Conservation (phyloP, 805 yeast species). For the Wickerhamomyces canadensis region DNA sequence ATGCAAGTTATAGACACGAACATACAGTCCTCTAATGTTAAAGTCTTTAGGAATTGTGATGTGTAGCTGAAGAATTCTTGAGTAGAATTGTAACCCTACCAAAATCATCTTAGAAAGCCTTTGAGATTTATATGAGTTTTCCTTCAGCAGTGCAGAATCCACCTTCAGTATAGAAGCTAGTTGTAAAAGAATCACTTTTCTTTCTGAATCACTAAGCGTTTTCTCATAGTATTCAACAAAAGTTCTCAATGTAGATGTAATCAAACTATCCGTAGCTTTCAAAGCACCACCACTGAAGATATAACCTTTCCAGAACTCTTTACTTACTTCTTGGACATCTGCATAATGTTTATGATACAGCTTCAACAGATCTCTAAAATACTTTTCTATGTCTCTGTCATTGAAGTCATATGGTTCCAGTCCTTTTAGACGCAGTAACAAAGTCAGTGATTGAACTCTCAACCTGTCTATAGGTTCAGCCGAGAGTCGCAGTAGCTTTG, state of each 20-base stretch:
- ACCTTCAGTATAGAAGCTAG: slow-evolving; percentile 26
- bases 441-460: slow-evolving; percentile 34
- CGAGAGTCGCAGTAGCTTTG: slow-evolving; percentile 46
- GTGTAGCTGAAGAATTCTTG: slow-evolving; percentile 18
- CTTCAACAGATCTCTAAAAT: slow-evolving; percentile 25
- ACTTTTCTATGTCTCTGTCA: slow-evolving; percentile 17
- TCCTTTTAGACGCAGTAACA: slow-evolving; percentile 28
- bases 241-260: slow-evolving; percentile 36
- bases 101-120: slow-evolving; percentile 14
- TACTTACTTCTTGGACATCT: slow-evolving; percentile 9
- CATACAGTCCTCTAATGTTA: slow-evolving; percentile 32
- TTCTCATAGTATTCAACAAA: slow-evolving; percentile 29
- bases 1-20: slow-evolving; percentile 51
- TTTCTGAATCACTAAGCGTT: slow-evolving; percentile 8
- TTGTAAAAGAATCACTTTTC: slow-evolving; percentile 15
- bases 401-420: slow-evolving; percentile 16
- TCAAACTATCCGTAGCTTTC: slow-evolving; percentile 41
- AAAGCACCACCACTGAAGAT: slow-evolving; percentile 51
- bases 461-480: slow-evolving; percentile 61
- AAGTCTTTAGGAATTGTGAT: slow-evolving; percentile 16
- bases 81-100: slow-evolving; percentile 21
- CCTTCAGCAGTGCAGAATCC: slow-evolving; percentile 5
- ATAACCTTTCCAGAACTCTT: slow-evolving; percentile 52
- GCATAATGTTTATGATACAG: slow-evolving; percentile 16
- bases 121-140: slow-evolving; percentile 7